Percentiles rank a stretch among this genome's conserved stretches.
Conservation (phyloP, 257 asterid genomes). For the Coffea canephora region DNA sequence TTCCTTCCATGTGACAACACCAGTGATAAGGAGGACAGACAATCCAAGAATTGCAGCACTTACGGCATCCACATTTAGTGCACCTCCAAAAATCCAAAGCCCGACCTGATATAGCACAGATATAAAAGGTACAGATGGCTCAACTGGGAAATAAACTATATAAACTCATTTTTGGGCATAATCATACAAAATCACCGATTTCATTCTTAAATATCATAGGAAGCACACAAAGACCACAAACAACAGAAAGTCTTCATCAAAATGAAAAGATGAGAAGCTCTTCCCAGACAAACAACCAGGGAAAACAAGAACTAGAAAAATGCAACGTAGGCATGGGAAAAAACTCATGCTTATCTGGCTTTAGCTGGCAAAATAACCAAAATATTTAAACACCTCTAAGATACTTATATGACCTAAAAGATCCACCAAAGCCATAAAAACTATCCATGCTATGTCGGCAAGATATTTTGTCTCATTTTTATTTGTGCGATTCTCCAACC, state of each 20-base stretch:
- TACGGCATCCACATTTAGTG: conserved; percentile 85
- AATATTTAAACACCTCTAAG: background rate
- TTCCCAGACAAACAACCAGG: background rate
- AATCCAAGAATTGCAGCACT: conserved; percentile 95
- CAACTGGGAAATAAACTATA: background rate
- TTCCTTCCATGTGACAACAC: conserved; percentile 98
- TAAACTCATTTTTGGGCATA: background rate
- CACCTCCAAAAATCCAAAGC: conserved; percentile 88
- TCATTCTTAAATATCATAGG: background rate
- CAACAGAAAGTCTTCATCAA: background rate
- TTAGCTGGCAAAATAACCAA: background rate
- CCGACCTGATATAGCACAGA: conserved; percentile 61
- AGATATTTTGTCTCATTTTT: background rate
- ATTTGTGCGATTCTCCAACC: background rate
- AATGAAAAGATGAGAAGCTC: background rate
- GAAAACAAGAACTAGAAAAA: background rate
- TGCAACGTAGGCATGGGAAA: background rate
- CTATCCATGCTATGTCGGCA: background rate
- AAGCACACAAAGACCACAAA: background rate
- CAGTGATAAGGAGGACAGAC: conserved; percentile 78
- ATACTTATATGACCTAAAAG: background rate
- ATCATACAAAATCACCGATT: background rate
- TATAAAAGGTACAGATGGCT: conserved; percentile 4
- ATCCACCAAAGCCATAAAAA: background rate
- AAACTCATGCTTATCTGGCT: background rate